Percentiles rank a stretch among this genome's conserved stretches.
These are phyloP conservation scores for Aspergillus sp. DNA, from an alignment of 2,329 filamentous ascomycete genomes.

Conservation along the genomic window DNA sequence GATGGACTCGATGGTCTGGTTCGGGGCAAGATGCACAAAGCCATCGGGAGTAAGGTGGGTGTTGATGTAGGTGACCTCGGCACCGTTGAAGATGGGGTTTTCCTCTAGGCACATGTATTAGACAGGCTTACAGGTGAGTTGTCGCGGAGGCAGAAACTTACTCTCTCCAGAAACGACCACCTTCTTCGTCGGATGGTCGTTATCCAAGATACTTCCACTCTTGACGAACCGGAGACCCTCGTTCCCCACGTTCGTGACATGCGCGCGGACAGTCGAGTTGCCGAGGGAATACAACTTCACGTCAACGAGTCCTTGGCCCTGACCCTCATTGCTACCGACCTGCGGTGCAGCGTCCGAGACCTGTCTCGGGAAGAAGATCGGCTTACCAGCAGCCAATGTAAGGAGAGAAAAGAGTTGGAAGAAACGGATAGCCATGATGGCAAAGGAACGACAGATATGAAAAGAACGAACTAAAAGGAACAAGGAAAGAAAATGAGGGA, in stretches of 20 bases:
- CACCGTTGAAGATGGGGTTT: slow-evolving; percentile 13
- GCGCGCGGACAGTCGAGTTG: slow-evolving; percentile 13
- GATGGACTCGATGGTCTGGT: slow-evolving; percentile 13
- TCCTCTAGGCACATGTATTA: neutral
- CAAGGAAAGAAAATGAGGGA: neutral
- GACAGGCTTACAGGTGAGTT: neutral
- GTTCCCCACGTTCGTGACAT: slow-evolving; percentile 10
- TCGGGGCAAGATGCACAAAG: slow-evolving; percentile 12
- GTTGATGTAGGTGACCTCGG: slow-evolving; percentile 13
- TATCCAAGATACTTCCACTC: slow-evolving; percentile 15
- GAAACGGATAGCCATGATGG: slow-evolving; percentile 2
- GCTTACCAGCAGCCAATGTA: slow-evolving; percentile 19
- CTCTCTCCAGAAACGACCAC: slow-evolving; percentile 11
- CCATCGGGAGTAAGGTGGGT: slow-evolving; percentile 11
- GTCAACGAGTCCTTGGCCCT: slow-evolving; percentile 6
- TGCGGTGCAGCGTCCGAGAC: slow-evolving; percentile 9
- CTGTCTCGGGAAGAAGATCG: slow-evolving; percentile 15
- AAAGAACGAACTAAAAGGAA: slow-evolving; percentile 5
- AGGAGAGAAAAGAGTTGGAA: slow-evolving; percentile 14
- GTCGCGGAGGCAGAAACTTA: neutral
- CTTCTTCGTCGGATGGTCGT: slow-evolving; percentile 14
- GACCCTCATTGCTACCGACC: slow-evolving; percentile 2
- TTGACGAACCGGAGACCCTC: slow-evolving; percentile 12
- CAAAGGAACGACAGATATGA: slow-evolving; percentile 14
- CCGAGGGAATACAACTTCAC: slow-evolving; percentile 11